Percentiles rank a stretch among this genome's conserved stretches.
Evolutionary conservation across 1,139 yeast species (phyloP).

Genomic region (Pichia sp.): DNA sequence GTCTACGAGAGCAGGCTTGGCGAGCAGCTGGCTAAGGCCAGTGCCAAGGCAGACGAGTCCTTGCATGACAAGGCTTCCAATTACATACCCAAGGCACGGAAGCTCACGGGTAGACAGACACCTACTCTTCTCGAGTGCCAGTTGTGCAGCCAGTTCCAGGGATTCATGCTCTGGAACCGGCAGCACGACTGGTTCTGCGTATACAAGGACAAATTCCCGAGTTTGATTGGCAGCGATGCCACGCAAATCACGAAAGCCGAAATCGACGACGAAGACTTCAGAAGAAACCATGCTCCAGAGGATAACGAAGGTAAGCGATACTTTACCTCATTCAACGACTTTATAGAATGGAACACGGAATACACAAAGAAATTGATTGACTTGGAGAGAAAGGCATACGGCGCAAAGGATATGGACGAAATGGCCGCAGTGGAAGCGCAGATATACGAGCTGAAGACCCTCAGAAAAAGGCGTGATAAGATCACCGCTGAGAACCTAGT

Average conservation of each 20-base stretch:
- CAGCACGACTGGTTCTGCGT: constrained; percentile 37
- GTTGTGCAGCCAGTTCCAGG: constrained; percentile 30
- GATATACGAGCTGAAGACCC: constrained; percentile 12
- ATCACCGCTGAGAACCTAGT: constrained; percentile 17
- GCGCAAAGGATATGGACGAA: constrained; percentile 17
- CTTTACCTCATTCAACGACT: constrained; percentile 25
- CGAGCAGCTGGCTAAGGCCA: not conserved
- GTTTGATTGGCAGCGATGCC: not conserved
- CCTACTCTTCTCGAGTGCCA: constrained; percentile 36
- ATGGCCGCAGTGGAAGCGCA: constrained; percentile 15
- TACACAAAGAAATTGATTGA: constrained; percentile 12
- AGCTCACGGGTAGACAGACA: constrained; percentile 34
- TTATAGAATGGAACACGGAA: constrained; percentile 23
- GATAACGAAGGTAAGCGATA: constrained; percentile 8
- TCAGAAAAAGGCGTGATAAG: constrained; percentile 8
- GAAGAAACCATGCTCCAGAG: not conserved
- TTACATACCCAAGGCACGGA: constrained; percentile 17
- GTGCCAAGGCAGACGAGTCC: not conserved
- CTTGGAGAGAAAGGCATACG: constrained; percentile 21
- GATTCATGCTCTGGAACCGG: constrained; percentile 34
- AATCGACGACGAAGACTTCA: not conserved
- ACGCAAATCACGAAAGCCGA: not conserved
- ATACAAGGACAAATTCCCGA: constrained; percentile 18
- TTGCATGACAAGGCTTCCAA: not conserved
- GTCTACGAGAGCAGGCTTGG: constrained; percentile 2